These are phyloP conservation scores for Colletotrichum gloeosporioides DNA, from an alignment of 2,329 filamentous ascomycete species.

Conservation along the genomic window DNA sequence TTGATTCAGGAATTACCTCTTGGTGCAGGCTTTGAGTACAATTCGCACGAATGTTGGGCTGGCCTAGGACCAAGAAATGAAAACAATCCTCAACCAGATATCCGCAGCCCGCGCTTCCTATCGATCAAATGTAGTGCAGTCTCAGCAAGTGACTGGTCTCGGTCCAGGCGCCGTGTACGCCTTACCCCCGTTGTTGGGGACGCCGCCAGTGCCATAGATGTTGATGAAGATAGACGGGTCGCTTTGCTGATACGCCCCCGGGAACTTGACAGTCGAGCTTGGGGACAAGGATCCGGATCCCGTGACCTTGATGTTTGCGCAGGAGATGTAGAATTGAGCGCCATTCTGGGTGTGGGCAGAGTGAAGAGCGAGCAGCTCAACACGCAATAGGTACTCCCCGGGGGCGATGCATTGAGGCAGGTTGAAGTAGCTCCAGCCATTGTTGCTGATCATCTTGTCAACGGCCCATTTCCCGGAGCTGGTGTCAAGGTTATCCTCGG, in stretches of 20 bases:
- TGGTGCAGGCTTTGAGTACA: rapidly evolving
- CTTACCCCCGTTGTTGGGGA: conserved; percentile 47
- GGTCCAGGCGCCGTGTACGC: conserved; percentile 44
- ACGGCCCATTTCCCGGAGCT: conserved; percentile 52
- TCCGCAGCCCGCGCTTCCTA: rapidly evolving
- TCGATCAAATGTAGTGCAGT: rapidly evolving
- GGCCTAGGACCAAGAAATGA: neutral
- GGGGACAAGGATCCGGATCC: conserved; percentile 42
- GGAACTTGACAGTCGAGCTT: conserved; percentile 46
- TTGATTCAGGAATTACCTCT: neutral
- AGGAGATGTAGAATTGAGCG: conserved; percentile 59
- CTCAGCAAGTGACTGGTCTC: conserved; percentile 31
- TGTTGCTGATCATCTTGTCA: conserved; percentile 46
- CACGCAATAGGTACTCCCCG: conserved; percentile 60
- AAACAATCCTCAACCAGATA: neutral
- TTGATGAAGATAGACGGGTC: conserved; percentile 52
- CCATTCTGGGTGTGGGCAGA: conserved; percentile 47
- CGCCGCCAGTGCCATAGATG: conserved; percentile 48
- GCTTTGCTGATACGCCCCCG: conserved; percentile 46
- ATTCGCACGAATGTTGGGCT: rapidly evolving
- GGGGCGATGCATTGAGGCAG: conserved; percentile 56
- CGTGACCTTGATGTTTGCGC: conserved; percentile 62
- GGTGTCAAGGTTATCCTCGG: conserved; percentile 51
- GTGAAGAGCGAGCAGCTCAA: conserved; percentile 60
- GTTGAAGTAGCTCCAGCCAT: conserved; percentile 53